A percentile compares a stretch with the other conserved stretches of the same genome.
These are phyloP conservation scores for Oryza nivara DNA, from an alignment of 176 grass and related monocot species.

Conservation along the genomic window DNA sequence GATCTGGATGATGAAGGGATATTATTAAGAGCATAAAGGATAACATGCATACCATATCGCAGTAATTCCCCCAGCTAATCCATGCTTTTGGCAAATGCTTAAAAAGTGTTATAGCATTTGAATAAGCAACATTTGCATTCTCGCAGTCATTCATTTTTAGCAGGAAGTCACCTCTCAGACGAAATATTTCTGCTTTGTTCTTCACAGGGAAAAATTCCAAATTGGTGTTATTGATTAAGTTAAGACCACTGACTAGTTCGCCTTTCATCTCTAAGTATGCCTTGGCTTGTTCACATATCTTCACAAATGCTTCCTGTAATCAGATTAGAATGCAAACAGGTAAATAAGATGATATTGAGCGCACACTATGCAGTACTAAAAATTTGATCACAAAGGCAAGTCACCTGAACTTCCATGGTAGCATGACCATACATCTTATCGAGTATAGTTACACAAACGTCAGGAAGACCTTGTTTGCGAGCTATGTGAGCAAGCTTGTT, in stretches of 20 bases:
- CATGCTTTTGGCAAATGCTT: conserved; percentile 99
- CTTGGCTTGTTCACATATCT: conserved; percentile 99
- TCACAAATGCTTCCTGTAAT: conserved; percentile 98
- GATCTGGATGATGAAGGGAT: conserved; percentile 18
- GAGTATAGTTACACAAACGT: conserved; percentile 97
- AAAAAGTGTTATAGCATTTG: conserved; percentile 82
- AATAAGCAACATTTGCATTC: conserved; percentile 78
- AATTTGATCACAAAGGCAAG: conserved; percentile 29
- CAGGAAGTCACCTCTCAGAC: conserved; percentile 90
- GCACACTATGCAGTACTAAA: background rate
- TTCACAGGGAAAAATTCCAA: conserved; percentile 96
- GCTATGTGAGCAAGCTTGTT: conserved; percentile 97
- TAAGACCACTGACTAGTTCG: conserved; percentile 88
- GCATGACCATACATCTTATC: conserved; percentile 99
- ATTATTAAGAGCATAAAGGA: conserved; percentile 23
- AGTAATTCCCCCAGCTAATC: conserved; percentile 99
- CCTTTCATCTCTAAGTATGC: conserved; percentile 98
- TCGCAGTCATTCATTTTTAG: conserved; percentile 89
- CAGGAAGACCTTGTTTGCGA: conserved; percentile 93
- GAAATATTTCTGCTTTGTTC: conserved; percentile 97
- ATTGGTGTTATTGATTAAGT: conserved; percentile 94
- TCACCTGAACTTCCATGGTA: conserved; percentile 99
- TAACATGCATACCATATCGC: conserved; percentile 82
- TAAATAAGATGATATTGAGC: conserved; percentile 25
- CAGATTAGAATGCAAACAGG: conserved; percentile 29